Evolutionary conservation across 2,329 filamentous ascomycete genomes (phyloP).

Genomic region (Diaporthe capsici): DNA sequence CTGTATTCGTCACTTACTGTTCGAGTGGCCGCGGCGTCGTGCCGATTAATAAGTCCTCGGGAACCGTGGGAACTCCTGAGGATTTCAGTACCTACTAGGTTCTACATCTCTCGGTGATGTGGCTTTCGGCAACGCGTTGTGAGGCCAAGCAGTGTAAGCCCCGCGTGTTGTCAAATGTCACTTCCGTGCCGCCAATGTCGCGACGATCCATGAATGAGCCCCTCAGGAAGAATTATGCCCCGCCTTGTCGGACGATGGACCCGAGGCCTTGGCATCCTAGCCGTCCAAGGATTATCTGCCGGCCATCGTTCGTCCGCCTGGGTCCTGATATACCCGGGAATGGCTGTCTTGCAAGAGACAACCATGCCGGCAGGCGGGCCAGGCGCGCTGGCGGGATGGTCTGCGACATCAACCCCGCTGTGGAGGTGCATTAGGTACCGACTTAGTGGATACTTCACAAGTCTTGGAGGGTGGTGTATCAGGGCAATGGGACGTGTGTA

Average conservation of each 20-base stretch:
- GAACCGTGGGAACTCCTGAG: neutral
- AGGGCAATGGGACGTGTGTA: neutral
- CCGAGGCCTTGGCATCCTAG: neutral
- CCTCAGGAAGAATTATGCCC: conserved; percentile 28
- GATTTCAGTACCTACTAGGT: neutral
- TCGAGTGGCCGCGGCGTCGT: neutral
- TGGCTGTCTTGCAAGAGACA: neutral
- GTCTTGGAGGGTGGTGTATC: neutral
- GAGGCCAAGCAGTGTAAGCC: neutral
- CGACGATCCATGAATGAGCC: neutral
- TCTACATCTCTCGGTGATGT: neutral
- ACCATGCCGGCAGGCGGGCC: neutral
- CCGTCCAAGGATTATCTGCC: neutral
- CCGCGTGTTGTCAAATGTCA: neutral
- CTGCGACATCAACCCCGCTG: conserved; percentile 4
- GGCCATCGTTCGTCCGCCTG: neutral
- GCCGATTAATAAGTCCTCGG: neutral
- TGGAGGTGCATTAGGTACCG: neutral
- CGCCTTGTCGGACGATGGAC: neutral
- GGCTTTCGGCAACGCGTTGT: conserved; percentile 8
- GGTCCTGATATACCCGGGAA: neutral
- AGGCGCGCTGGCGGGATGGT: neutral
- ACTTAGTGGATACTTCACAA: neutral
- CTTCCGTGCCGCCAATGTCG: neutral
- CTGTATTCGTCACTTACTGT: too few relatives aligned